Conservation (phyloP, 2,329 filamentous ascomycete genomes). For the Trichoderma asperellum region DNA sequence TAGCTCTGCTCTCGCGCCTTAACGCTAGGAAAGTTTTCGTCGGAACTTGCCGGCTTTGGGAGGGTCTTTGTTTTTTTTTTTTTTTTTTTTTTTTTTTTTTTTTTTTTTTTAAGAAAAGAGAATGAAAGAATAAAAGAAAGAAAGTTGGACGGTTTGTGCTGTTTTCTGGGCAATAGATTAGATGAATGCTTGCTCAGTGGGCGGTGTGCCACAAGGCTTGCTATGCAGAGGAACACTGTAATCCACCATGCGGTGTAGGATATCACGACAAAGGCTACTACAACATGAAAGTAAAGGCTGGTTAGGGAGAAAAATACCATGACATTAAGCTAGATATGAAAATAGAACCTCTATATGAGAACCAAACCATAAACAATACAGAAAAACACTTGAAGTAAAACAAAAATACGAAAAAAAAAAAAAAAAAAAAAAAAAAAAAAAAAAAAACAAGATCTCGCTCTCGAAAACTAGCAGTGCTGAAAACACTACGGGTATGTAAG, state of each 20-base stretch:
- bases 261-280: neutral
- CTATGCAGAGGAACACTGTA: neutral
- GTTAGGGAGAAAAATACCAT: neutral
- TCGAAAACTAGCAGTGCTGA: slow-evolving; percentile 4
- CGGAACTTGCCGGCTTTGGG: slow-evolving; percentile 24
- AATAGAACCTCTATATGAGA: neutral
- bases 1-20: neutral
- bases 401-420: neutral
- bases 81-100: neutral
- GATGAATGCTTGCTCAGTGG: neutral
- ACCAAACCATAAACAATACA: neutral
- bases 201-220: neutral
- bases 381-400: no score
- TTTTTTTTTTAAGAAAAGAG: no score
- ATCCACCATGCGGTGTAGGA: neutral
- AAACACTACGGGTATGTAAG: slow-evolving; percentile 23
- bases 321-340: neutral
- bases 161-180: neutral
- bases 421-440: no score
- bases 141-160: neutral
- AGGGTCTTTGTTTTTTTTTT: neutral
- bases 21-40: slow-evolving; percentile 22
- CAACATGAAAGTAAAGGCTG: neutral
- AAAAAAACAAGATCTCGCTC: neutral
- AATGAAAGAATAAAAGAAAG: neutral